Base-by-base conservation (phyloP, 2,329 filamentous ascomycete species). In the Cladosporium phlei region DNA sequence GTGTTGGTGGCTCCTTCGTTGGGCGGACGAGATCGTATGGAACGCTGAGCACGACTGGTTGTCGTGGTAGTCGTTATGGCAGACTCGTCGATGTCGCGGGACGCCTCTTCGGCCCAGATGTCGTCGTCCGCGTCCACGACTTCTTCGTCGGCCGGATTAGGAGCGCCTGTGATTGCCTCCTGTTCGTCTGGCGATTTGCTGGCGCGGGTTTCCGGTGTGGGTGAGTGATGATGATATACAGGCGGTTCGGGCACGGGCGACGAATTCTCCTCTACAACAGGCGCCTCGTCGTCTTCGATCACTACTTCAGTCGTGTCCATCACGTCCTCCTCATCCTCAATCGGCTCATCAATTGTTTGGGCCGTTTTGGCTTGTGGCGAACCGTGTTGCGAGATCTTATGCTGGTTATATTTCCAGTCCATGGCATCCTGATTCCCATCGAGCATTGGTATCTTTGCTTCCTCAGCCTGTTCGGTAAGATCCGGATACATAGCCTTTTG, bases 51-150 rank as follows among this genome's bases (percentile, higher is more conserved):
- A 17, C 37, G 37, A n/a, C n/a, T n/a, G n/a, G n/a, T n/a, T 8
- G 37, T 39, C 2, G 37, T 20, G 7, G 37, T 20, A 3, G 25
- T 29, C 12, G 37, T 39, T 2, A 39, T 29, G 5, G 38, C 46
- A 1, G 33, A 32, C 4, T 59, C 55, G n/a, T 61, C 56, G 1
- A 54, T 47, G 4, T 55, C 55, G 7, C 69, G 64, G 32, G 69
- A 72, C 12, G 70, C 71, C 52, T 73, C 70, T 47, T 72, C 70
- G 56, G 70, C 64, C 72, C 72, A 74, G 17, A 75, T 65, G 45
- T 74, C 71, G 14, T 59, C 61, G 3, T 44, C 42, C 11, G 19
- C 47, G 4, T 45, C 27, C 12, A 38, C 44, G 2, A n/a, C 12
- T 17, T 14, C 21, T 17, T 38, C 24, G 8, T 28, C 25, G 4